A percentile compares a stretch with the other conserved stretches of the same genome.
Evolutionary conservation across 2,329 filamentous ascomycete species (phyloP).

Genomic region (Verticillium zaregamsianum): DNA sequence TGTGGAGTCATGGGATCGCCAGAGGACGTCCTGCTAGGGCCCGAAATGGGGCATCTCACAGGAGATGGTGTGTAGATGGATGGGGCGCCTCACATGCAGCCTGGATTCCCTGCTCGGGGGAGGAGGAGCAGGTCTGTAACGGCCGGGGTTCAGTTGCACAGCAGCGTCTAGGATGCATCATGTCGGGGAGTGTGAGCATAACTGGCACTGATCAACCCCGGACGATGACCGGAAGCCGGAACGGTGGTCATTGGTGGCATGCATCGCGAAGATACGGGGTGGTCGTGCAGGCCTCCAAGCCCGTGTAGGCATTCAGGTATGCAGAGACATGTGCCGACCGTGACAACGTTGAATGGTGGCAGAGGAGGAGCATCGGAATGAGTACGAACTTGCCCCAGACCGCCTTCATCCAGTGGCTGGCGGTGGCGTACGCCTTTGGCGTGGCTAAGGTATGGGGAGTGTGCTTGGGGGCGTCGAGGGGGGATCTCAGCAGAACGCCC

Average conservation of each 20-base stretch:
- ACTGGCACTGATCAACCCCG: conserved; percentile 9
- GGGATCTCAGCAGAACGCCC: neutral
- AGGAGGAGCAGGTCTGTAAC: neutral
- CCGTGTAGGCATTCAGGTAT: neutral
- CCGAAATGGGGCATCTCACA: conserved; percentile 8
- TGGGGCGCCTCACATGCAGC: neutral
- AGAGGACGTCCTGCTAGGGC: conserved; percentile 7
- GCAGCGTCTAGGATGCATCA: neutral
- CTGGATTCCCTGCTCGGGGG: conserved; percentile 7
- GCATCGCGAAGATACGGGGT: neutral
- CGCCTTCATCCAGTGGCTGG: neutral
- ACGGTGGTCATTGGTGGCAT: conserved; percentile 3
- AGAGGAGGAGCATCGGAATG: neutral
- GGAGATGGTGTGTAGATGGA: conserved; percentile 12
- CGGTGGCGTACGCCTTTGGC: neutral
- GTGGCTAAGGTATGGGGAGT: neutral
- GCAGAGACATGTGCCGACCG: neutral
- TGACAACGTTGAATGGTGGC: neutral
- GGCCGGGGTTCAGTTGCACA: conserved; percentile 5
- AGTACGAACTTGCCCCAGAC: neutral
- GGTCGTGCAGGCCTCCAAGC: neutral
- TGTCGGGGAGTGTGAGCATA: conserved; percentile 4
- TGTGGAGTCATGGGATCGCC: conserved; percentile 11
- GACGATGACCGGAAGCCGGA: conserved; percentile 9
- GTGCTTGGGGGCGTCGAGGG: neutral